These are phyloP conservation scores for Paracamarosporium sp. DNA, from an alignment of 2,329 filamentous ascomycete genomes.

Conservation along the genomic window DNA sequence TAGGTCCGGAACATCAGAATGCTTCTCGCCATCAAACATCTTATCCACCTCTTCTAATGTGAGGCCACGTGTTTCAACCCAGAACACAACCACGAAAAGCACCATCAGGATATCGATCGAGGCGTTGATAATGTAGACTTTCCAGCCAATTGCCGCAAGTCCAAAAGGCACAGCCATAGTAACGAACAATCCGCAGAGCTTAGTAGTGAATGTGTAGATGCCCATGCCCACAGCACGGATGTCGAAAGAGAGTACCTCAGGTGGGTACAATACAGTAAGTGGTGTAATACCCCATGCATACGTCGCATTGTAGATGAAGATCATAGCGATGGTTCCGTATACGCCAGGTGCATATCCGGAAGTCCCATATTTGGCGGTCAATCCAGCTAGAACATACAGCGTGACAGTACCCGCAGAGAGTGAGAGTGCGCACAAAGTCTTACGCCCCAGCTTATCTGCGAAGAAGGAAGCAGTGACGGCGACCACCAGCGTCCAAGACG, in stretches of 20 bases:
- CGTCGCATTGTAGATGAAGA: constrained; percentile 25
- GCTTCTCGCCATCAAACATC: constrained; percentile 25
- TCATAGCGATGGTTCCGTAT: constrained; percentile 38
- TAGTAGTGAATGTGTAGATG: constrained; percentile 24
- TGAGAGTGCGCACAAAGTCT: constrained; percentile 18
- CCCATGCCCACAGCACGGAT: constrained; percentile 30
- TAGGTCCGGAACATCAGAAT: constrained; percentile 22
- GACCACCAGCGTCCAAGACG: constrained; percentile 49
- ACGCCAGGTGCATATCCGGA: constrained; percentile 48
- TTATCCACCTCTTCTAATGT: constrained; percentile 27
- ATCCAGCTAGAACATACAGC: constrained; percentile 25
- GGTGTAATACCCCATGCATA: constrained; percentile 47
- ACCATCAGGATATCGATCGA: constrained; percentile 21
- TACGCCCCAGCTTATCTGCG: constrained; percentile 42
- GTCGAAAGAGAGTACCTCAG: constrained; percentile 43
- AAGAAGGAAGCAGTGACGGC: constrained; percentile 45
- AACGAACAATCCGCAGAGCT: constrained; percentile 27
- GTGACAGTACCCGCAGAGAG: constrained; percentile 19
- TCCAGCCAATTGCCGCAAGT: constrained; percentile 28
- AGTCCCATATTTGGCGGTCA: constrained; percentile 38
- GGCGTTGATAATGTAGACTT: constrained; percentile 30
- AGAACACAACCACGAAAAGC: constrained; percentile 45
- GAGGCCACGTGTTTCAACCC: constrained; percentile 24
- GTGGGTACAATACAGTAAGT: constrained; percentile 38
- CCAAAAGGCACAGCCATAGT: constrained; percentile 46